Percentiles rank a stretch among this genome's conserved stretches.
Evolutionary conservation across 176 grass and related monocot genomes (phyloP).

Genomic region (Luzula sylvatica): DNA sequence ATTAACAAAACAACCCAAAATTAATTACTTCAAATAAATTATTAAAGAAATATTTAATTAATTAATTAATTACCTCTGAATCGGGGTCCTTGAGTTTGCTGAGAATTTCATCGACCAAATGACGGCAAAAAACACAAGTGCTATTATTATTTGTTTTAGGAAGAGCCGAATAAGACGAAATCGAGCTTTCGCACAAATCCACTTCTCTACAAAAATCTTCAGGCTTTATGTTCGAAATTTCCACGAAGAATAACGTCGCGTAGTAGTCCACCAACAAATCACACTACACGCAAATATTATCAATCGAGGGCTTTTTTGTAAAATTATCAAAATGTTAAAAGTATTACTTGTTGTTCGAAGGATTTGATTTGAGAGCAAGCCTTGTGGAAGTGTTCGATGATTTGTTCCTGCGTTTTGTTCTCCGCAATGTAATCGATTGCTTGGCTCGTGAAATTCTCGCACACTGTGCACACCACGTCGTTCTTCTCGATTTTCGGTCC

Average conservation of each 20-base stretch:
- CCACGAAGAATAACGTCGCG: constrained; percentile 47
- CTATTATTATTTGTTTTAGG: constrained; percentile 17
- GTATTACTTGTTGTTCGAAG: constrained; percentile 48
- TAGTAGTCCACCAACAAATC: constrained; percentile 64
- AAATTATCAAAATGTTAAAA: neutral
- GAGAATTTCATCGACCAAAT: constrained; percentile 41
- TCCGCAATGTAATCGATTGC: constrained; percentile 41
- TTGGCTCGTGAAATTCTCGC: constrained; percentile 41
- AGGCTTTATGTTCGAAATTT: constrained; percentile 49
- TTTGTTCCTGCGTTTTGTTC: constrained; percentile 52
- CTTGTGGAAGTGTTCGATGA: constrained; percentile 41
- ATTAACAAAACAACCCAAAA: neutral
- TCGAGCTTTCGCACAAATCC: constrained; percentile 42
- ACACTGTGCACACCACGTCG: constrained; percentile 31
- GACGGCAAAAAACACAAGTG: constrained; percentile 55
- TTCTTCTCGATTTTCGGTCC: constrained; percentile 15
- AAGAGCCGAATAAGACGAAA: constrained; percentile 15
- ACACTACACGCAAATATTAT: constrained; percentile 37
- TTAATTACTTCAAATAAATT: neutral
- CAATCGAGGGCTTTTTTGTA: neutral
- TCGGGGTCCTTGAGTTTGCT: constrained; percentile 80
- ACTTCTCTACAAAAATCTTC: constrained; percentile 62
- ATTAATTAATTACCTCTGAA: constrained; percentile 42
- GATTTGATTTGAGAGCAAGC: constrained; percentile 53
- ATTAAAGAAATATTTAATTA: neutral